Conservation (phyloP, 2,329 filamentous ascomycete species). For the Hypomyces perniciosus region DNA sequence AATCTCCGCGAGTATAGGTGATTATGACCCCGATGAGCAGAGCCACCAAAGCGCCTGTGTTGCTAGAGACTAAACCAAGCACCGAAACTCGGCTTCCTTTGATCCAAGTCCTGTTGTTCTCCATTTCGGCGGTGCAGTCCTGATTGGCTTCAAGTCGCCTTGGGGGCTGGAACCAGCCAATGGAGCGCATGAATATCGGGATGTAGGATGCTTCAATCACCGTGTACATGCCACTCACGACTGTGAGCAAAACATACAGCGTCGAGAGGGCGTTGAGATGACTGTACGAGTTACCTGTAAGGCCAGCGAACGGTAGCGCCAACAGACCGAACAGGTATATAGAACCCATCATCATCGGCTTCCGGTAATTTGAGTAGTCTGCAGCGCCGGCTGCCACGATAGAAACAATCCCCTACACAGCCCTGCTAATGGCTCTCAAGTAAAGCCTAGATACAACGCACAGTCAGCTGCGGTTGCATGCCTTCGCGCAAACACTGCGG, state of each 20-base stretch:
- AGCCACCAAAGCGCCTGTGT: slow-evolving; percentile 15
- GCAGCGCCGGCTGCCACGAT: slow-evolving; percentile 15
- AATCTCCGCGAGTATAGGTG: slow-evolving; percentile 14
- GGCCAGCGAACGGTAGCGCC: slow-evolving; percentile 16
- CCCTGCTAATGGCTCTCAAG: slow-evolving; percentile 15
- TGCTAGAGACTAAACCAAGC: slow-evolving; percentile 14
- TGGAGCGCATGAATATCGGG: slow-evolving; percentile 18
- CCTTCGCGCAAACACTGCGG: too few species aligned
- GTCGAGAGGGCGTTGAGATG: slow-evolving; percentile 15
- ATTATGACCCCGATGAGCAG: slow-evolving; percentile 18
- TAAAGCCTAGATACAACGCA: slow-evolving; percentile 10
- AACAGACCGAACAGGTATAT: slow-evolving; percentile 17
- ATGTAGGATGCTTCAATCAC: slow-evolving; percentile 17
- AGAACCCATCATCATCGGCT: slow-evolving; percentile 18
- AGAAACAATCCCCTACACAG: slow-evolving; percentile 15
- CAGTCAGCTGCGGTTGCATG: neutral
- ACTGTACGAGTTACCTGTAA: slow-evolving; percentile 14
- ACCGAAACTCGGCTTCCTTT: slow-evolving; percentile 17
- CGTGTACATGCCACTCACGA: slow-evolving; percentile 15
- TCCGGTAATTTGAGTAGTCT: slow-evolving; percentile 18
- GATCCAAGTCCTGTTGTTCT: slow-evolving; percentile 9
- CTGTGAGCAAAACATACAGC: slow-evolving; percentile 13
- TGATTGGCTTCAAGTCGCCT: slow-evolving; percentile 1
- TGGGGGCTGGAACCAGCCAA: slow-evolving; percentile 10
- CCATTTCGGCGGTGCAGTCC: neutral